Evolutionary conservation across 2,329 filamentous ascomycete species (phyloP).

Genomic region (Trichophyton verrucosum): DNA sequence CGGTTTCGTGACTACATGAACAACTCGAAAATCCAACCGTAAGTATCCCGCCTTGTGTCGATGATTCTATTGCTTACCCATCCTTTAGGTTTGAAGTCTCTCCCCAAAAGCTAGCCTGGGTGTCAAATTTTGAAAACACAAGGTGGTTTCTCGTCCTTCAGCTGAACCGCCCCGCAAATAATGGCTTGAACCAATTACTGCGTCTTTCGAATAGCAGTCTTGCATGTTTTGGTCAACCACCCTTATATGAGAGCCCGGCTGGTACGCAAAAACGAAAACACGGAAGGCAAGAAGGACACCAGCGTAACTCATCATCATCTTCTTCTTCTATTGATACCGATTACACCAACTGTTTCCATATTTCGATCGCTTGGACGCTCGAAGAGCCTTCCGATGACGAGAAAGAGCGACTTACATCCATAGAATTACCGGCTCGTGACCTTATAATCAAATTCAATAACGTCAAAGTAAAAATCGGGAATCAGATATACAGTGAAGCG

Average conservation of each 20-base stretch:
- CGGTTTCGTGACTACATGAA: constrained; percentile 38
- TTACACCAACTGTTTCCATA: constrained; percentile 56
- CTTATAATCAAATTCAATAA: constrained; percentile 41
- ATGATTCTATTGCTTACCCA: not conserved
- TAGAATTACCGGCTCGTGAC: constrained; percentile 17
- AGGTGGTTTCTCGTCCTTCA: constrained; percentile 77
- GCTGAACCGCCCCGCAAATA: constrained; percentile 38
- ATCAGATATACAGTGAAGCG: constrained; percentile 40
- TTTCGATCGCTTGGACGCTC: constrained; percentile 81
- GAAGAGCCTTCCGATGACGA: constrained; percentile 39
- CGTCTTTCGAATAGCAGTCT: constrained; percentile 53
- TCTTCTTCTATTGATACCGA: constrained; percentile 21
- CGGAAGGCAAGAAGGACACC: not conserved
- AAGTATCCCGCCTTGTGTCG: constrained; percentile 17
- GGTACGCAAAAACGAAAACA: constrained; percentile 6
- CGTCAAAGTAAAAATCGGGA: constrained; percentile 65
- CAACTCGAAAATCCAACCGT: constrained; percentile 34
- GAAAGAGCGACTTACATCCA: constrained; percentile 17
- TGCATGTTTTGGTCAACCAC: constrained; percentile 50
- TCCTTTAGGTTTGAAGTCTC: constrained; percentile 37
- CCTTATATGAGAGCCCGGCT: constrained; percentile 47
- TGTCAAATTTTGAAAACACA: constrained; percentile 52
- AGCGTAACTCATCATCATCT: not conserved
- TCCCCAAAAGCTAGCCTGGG: constrained; percentile 47
- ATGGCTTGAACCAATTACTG: constrained; percentile 52